These are phyloP conservation scores for Citrus hindsii DNA, from an alignment of 345 rosid genomes.

Conservation along the genomic window DNA sequence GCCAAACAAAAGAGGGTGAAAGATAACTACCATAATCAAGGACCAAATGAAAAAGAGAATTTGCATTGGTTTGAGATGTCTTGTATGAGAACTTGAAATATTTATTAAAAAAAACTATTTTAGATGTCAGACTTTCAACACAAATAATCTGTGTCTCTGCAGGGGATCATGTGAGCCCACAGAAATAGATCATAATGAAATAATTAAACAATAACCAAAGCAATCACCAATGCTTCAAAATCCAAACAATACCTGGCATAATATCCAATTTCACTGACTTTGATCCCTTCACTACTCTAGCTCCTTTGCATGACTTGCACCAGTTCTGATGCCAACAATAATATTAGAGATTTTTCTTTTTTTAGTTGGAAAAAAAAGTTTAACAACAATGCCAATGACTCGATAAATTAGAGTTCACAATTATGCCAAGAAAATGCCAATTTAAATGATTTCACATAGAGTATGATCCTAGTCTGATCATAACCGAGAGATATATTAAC, in stretches of 20 bases:
- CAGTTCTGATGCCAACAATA: constrained; percentile 53
- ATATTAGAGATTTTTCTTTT: not conserved
- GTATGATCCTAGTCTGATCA: not conserved
- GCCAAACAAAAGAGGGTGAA: not conserved
- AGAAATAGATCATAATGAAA: not conserved
- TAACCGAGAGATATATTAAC: not conserved
- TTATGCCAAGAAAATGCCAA: not conserved
- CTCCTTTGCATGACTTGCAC: constrained; percentile 91
- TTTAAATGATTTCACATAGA: not conserved
- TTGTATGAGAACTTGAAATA: not conserved
- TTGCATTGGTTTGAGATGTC: not conserved
- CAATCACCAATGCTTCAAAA: not conserved
- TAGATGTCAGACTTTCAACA: not conserved
- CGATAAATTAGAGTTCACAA: not conserved
- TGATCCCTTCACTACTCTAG: constrained; percentile 66
- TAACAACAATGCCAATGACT: not conserved
- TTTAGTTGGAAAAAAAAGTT: not conserved
- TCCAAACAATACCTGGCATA: constrained; percentile 56
- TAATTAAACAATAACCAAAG: not conserved
- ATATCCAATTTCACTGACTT: constrained; percentile 84
- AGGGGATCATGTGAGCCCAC: not conserved
- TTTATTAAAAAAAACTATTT: too few species aligned
- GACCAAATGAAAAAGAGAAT: not conserved
- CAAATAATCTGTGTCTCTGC: not conserved
- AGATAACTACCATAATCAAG: not conserved